These are phyloP conservation scores for Amaranthus tricolor DNA, from an alignment of 179 eudicot species.

Conservation along the genomic window DNA sequence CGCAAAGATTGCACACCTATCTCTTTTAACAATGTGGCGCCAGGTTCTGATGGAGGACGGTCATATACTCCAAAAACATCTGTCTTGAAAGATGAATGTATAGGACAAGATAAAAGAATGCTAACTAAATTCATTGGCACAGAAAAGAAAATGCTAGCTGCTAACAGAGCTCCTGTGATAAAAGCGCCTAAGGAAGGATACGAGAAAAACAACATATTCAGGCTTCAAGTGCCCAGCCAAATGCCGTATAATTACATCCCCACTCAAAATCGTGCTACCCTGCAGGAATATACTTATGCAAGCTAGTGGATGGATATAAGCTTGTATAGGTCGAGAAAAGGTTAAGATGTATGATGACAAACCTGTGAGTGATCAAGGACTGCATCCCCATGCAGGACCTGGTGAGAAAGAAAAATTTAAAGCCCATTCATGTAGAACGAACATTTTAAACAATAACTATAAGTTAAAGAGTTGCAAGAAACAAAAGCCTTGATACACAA, in stretches of 20 bases:
- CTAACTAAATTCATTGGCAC: not conserved
- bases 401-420: slow-evolving; percentile 15
- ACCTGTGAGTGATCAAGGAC: slow-evolving; percentile 81
- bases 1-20: slow-evolving; percentile 53
- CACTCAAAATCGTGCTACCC: slow-evolving; percentile 97
- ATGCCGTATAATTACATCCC: slow-evolving; percentile 91
- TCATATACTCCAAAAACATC: slow-evolving; percentile 95
- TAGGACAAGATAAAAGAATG: slow-evolving; percentile 36
- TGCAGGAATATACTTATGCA: slow-evolving; percentile 26
- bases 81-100: slow-evolving; percentile 53
- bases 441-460: not conserved
- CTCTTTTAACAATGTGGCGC: slow-evolving; percentile 77
- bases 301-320: slow-evolving; percentile 17
- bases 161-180: slow-evolving; percentile 5
- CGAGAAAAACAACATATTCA: slow-evolving; percentile 88
- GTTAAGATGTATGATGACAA: slow-evolving; percentile 16
- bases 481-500: slow-evolving; percentile 8
- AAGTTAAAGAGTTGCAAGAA: not conserved
- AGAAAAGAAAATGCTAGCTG: not conserved
- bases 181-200: slow-evolving; percentile 44
- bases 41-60: slow-evolving; percentile 87
- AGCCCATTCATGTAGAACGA: not conserved
- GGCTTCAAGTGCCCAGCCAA: slow-evolving; percentile 74
- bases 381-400: slow-evolving; percentile 99
- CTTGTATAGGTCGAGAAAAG: not conserved